Evolutionary conservation across 2,329 filamentous ascomycete species (phyloP), one percentile per base, ranked within the genome.

Genomic region (Pestalotiopsis sp.): DNA sequence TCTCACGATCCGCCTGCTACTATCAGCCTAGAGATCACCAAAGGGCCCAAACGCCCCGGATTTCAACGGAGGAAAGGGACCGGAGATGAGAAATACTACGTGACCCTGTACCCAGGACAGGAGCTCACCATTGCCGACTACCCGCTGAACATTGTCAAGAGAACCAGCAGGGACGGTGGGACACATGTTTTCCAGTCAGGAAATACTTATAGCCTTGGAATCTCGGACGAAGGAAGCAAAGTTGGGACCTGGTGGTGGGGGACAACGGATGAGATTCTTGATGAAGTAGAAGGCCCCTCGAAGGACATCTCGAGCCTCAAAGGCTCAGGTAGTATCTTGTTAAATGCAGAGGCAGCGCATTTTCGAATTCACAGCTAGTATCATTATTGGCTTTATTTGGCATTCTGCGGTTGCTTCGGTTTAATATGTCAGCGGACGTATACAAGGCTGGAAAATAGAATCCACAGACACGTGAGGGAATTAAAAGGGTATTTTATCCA

Each of bases 1-100:
- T 65, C 66, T 7, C 66, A 59, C 39, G 66, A 68, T 20, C 49
- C 66, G 25, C 61, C 66, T 4, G 45, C 31, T 49, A 13, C 1
- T 14, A 31, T 59, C 25, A 36, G 14, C 3, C 5, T 59, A 6
- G 57, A 59, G 20, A 31, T 59, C 23, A 59, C 25, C 20, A 59
- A 59, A 23, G 57, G 57, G 11, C 57, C 23, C 6, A 27, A 27
- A 23, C 57, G 57, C 3, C 13, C 20, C 7, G 20, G 17, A 14
- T 59, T 27, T 20, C 25, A 59, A 23, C 3, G 20, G 23, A 59
- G 27, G 17, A 59, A 17, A 27, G 57, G 57, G 3, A 12, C 23
- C 20, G 5, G 11, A 9, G 57, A 59, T 27, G 20, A 31, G 23
- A 59, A 14, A 23, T 59, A 59, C 57, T 59, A 68, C 60, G 23